Conservation (phyloP, 108 stramenopile species). For the Skeletonema marinoi region DNA sequence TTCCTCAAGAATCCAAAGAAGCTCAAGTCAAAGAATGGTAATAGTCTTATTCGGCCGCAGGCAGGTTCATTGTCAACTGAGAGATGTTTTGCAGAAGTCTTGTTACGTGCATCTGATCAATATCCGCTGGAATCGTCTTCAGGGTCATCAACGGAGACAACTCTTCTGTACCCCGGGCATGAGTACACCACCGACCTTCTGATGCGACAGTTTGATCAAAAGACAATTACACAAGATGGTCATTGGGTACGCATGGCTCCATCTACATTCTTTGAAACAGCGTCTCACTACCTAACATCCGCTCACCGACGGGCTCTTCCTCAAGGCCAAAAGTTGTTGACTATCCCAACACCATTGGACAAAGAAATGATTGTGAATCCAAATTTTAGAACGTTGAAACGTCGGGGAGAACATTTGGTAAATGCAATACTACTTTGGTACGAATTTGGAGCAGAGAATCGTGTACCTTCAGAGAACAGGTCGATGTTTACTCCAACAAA, state of each 20-base stretch:
- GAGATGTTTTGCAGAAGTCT: conserved; percentile 82
- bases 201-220: conserved; percentile 61
- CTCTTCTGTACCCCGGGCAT: conserved; percentile 85
- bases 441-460: conserved; percentile 50
- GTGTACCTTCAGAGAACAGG: background rate
- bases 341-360: conserved; percentile 62
- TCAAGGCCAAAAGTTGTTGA: conserved; percentile 63
- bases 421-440: conserved; percentile 73
- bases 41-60: conserved; percentile 40
- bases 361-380: conserved; percentile 73
- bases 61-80: conserved; percentile 65
- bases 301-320: conserved; percentile 76
- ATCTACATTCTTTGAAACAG: conserved; percentile 72
- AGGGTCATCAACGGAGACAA: conserved; percentile 10
- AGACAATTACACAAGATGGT: conserved; percentile 37
- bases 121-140: conserved; percentile 2
- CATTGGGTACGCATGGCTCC: conserved; percentile 72
- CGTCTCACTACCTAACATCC: conserved; percentile 73
- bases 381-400: conserved; percentile 61
- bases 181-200: conserved; percentile 82
- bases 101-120: conserved; percentile 28
- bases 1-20: conserved; percentile 43
- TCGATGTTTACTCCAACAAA: background rate
- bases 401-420: conserved; percentile 64
- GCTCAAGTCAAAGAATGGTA: conserved; percentile 51